Evolutionary conservation across 2,329 filamentous ascomycete species (phyloP).

Genomic region (Amphichorda felina): DNA sequence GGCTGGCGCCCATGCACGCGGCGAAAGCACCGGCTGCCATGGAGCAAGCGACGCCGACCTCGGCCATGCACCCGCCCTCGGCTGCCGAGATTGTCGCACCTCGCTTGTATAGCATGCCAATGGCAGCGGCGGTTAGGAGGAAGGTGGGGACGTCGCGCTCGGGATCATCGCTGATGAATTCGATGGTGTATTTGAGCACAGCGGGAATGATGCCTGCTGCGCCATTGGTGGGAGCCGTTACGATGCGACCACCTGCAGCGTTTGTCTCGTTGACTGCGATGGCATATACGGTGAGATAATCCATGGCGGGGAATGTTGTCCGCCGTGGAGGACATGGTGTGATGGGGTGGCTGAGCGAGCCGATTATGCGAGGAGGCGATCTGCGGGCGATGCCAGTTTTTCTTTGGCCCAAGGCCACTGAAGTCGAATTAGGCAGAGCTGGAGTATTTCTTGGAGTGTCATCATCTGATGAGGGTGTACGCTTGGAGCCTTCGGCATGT

Average conservation of each 20-base stretch:
- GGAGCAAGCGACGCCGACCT: constrained; percentile 37
- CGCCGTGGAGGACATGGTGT: constrained; percentile 30
- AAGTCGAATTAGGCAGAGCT: neutral
- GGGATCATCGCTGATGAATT: constrained; percentile 36
- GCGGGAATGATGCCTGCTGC: constrained; percentile 38
- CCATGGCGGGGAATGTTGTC: constrained; percentile 36
- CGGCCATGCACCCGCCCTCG: constrained; percentile 41
- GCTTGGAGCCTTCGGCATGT: neutral
- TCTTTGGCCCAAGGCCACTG: neutral
- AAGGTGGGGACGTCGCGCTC: constrained; percentile 37
- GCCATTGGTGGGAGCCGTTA: constrained; percentile 38
- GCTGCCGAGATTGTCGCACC: constrained; percentile 38
- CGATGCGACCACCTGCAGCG: constrained; percentile 35
- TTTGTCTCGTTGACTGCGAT: constrained; percentile 43
- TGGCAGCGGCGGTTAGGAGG: constrained; percentile 33
- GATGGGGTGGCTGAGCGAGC: constrained; percentile 32
- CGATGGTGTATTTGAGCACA: constrained; percentile 35
- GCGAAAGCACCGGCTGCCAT: constrained; percentile 39
- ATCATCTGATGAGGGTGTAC: neutral
- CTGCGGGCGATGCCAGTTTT: constrained; percentile 3
- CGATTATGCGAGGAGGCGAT: constrained; percentile 28
- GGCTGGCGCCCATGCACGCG: constrained; percentile 37
- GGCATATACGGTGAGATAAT: constrained; percentile 36
- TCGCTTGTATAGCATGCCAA: constrained; percentile 41
- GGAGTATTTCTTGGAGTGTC: neutral